phyloP scores from a whole-genome alignment of 441 rosid species.

The Syzygium malaccense region DNA sequence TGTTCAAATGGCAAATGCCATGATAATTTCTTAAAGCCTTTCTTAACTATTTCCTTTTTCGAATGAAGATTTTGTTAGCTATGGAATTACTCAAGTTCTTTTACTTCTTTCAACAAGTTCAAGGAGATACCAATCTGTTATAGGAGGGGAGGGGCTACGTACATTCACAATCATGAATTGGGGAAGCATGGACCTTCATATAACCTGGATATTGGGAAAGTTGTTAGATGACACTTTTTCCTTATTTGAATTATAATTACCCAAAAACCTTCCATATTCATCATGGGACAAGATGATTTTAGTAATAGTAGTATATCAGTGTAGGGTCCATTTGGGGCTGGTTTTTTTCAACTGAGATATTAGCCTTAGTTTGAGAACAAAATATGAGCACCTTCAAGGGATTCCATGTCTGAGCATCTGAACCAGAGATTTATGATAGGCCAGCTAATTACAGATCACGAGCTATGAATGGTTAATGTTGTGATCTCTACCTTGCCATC shows the following conservation, averaged over 20 bases:
- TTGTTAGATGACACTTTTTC: neutral
- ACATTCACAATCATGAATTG: neutral
- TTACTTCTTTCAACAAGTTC: neutral
- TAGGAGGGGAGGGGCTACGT: neutral
- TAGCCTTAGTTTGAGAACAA: neutral
- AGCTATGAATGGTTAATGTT: neutral
- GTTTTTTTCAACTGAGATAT: neutral
- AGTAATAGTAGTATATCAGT: neutral
- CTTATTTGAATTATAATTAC: neutral
- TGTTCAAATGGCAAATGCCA: neutral
- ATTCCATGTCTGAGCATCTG: neutral
- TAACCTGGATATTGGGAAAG: neutral
- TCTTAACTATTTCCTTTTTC: neutral
- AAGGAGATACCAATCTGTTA: neutral
- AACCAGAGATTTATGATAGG: neutral
- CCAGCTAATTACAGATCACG: neutral
- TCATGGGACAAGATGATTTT: neutral
- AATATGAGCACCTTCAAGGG: neutral
- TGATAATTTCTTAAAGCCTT: neutral
- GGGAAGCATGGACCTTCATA: neutral
- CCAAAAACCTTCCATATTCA: neutral
- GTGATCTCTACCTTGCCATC: neutral
- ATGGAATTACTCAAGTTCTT: neutral
- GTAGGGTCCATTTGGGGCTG: neutral
- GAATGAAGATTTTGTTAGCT: neutral